Evolutionary conservation across 192 early-diverging fungal genomes (phyloP), one percentile per base, ranked within the genome.

Genomic region (Entomortierella lignicola): DNA sequence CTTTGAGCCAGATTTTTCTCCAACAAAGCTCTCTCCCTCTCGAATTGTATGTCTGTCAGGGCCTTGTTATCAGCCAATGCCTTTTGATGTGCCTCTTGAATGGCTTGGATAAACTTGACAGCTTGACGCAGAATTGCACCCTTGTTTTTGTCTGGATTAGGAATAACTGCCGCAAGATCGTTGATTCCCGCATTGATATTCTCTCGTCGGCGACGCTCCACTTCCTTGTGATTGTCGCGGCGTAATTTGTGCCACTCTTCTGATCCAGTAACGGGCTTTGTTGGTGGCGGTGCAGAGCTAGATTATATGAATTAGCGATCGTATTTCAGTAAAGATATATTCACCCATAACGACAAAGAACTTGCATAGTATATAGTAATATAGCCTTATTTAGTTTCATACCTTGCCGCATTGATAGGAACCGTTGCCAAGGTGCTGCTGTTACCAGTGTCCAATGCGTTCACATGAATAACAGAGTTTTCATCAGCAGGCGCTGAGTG

Each of bases 191-290:
- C 82, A 74, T 93, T 93, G 84, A 96, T 96, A 7, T 85, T 91
- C 58, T 96, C 95, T 41, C 95, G 89, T 43, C 95, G 91, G 31
- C 92, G 85, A 32, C 92, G 83, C 71, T 96, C 95, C 4, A 96
- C 92, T 58, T 96, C 92, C 82, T 95, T 95, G 84, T 96, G 95
- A 69, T 89, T 93, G 61, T 92, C 87, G 8, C 87, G 82, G 32
- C 92, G 90, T 62, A 85, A 61, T 30, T 83, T 79, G 55, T 89
- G 82, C 91, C 92, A 93, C 66, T 92, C 92, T 21, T 87, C 87
- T 15, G 88, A 87, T 25, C 93, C 92, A 17, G 88, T 79, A 6
- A 82, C 50, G 3, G 86, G 83, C 50, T 89, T 88, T 23, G 60
- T 82, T 18, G 62, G 29, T 27, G 71, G 74, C 26, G 71, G 39